phyloP scores from a whole-genome alignment of 352 stramenopile genomes.

The Phytophthora hibernalis region DNA sequence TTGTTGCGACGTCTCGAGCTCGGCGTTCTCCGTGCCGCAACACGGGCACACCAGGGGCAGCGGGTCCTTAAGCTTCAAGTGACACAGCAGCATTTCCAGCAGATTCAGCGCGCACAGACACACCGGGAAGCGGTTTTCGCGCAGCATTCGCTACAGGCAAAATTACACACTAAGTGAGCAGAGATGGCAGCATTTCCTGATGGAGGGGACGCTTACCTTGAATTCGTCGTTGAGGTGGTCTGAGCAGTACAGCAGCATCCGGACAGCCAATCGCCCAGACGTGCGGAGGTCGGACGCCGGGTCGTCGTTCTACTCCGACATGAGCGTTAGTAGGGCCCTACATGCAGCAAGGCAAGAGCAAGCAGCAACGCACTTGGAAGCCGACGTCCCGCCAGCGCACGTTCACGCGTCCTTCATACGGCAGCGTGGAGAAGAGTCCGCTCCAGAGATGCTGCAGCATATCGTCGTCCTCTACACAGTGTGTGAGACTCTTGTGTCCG shows the following conservation, averaged over 20 bases:
- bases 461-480: conserved; percentile 56
- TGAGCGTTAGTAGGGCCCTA: not conserved
- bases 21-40: conserved; percentile 71
- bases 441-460: conserved; percentile 75
- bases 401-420: conserved; percentile 73
- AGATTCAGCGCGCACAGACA: conserved; percentile 71
- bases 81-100: conserved; percentile 71
- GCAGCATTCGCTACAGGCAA: conserved; percentile 58
- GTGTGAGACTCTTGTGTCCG: not conserved
- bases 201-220: conserved; percentile 41
- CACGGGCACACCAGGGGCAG: conserved; percentile 70
- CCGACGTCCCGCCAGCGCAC: conserved; percentile 68
- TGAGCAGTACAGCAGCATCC: conserved; percentile 75
- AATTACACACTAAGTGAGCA: conserved; percentile 3
- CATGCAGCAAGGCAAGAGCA: not conserved
- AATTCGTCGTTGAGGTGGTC: conserved; percentile 77
- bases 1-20: conserved; percentile 62
- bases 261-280: conserved; percentile 60
- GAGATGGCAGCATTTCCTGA: not conserved
- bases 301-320: conserved; percentile 56
- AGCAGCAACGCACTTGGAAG: conserved; percentile 54
- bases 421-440: conserved; percentile 65
- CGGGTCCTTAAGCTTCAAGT: conserved; percentile 75
- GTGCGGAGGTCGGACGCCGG: conserved; percentile 66
- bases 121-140: conserved; percentile 76